Percentiles rank a stretch among this genome's conserved stretches.
These are phyloP conservation scores for Solanum ossicruentum DNA, from an alignment of 257 asterid species.

Conservation along the genomic window DNA sequence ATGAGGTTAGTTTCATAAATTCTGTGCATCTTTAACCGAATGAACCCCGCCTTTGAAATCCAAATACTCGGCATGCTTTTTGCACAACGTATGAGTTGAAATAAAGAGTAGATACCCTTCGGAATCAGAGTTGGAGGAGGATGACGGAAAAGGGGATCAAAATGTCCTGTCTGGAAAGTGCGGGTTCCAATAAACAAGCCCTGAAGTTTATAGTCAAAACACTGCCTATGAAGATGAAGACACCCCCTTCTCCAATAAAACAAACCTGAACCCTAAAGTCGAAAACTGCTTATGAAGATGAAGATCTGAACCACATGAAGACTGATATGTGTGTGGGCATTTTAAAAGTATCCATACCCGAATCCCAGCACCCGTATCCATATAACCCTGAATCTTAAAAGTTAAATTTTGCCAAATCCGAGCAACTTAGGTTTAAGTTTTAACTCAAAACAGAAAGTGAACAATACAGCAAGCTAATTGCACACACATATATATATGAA, in stretches of 20 bases:
- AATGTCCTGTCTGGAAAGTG: background rate
- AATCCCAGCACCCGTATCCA: background rate
- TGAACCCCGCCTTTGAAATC: background rate
- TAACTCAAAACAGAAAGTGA: background rate
- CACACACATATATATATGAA: background rate
- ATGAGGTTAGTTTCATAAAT: background rate
- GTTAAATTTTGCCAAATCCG: background rate
- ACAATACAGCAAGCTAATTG: background rate
- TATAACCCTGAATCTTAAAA: background rate
- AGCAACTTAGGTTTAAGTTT: background rate
- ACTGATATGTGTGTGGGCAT: background rate
- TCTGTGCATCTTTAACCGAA: background rate
- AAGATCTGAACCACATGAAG: background rate
- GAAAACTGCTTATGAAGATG: background rate
- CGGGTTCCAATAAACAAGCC: background rate
- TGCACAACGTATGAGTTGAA: background rate
- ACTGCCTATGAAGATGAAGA: background rate
- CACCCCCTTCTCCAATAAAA: background rate
- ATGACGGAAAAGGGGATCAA: background rate
- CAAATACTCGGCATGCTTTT: background rate
- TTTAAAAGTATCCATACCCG: background rate
- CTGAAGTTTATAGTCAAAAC: background rate
- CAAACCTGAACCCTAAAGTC: background rate
- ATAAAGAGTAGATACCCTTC: background rate
- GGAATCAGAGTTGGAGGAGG: background rate